Base-by-base conservation (phyloP, 106 monocot genomes). In the Narthecium ossifragum region DNA sequence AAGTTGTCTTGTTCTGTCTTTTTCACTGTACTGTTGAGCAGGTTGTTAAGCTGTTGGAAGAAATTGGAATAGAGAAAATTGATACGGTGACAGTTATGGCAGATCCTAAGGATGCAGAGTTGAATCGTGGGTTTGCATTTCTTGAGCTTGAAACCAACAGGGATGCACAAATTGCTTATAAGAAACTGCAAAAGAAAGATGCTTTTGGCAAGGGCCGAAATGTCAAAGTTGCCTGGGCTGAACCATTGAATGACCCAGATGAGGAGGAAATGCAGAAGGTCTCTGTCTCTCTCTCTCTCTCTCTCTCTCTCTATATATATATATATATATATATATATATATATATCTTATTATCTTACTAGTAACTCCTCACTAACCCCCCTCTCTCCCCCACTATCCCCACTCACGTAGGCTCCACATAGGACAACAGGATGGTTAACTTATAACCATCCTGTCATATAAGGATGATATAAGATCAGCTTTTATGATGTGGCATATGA, bases 261-360 rank as follows among this genome's bases (percentile, higher is more conserved):
- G 94, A 94, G 54, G 89, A 94, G 52, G 80, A 90, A 52, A 78
- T 83, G 77, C 77, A 80, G 53, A 85, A 93, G 89, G 94, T 94
- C 8, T 70, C 30, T n/a, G n/a, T n/a, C n/a, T n/a, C n/a, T n/a
- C n/a, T n/a, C n/a, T n/a, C n/a, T n/a, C n/a, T n/a, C n/a, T n/a
- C n/a, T n/a, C n/a, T n/a, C n/a, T n/a, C n/a, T n/a, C n/a, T n/a
- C n/a, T n/a, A n/a, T n/a, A n/a, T n/a, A n/a, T n/a, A n/a, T n/a
- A n/a, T n/a, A n/a, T n/a, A n/a, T n/a, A n/a, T n/a, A n/a, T n/a
- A n/a, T n/a, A n/a, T n/a, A n/a, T n/a, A n/a, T n/a, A n/a, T n/a
- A n/a, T n/a, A n/a, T n/a, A n/a, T n/a, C n/a, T n/a, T n/a, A n/a
- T n/a, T n/a, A n/a, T n/a, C n/a, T n/a, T n/a, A n/a, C n/a, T n/a